phyloP scores from a whole-genome alignment of 768 basidiomycete genomes.

The Piloderma croceum region DNA sequence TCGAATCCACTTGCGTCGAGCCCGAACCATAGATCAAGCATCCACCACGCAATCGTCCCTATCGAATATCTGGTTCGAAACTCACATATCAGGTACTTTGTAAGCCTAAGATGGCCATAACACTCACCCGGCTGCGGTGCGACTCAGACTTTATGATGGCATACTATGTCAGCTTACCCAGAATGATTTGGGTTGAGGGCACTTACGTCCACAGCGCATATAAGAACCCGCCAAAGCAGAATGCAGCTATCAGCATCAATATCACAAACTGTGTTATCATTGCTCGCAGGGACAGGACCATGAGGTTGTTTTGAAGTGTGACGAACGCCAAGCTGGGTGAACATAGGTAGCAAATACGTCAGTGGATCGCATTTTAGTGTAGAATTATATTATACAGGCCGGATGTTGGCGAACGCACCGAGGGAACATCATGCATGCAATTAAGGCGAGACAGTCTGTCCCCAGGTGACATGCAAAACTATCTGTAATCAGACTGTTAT shows the following conservation, averaged over 20 bases:
- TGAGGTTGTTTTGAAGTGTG: conserved; percentile 72
- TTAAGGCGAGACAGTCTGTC: conserved; percentile 80
- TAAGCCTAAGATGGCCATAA: background rate
- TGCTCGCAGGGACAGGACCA: conserved; percentile 79
- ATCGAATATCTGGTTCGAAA: conserved; percentile 8
- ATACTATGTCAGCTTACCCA: conserved; percentile 3
- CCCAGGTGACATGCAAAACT: conserved; percentile 65
- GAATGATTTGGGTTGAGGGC: background rate
- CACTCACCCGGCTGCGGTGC: conserved; percentile 52
- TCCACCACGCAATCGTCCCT: conserved; percentile 86
- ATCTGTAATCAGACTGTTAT: conserved; percentile 34
- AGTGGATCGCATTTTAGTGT: conserved; percentile 7
- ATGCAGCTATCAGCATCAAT: conserved; percentile 81
- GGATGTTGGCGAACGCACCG: conserved; percentile 45
- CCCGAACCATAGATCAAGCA: conserved; percentile 93
- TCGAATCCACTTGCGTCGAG: conserved; percentile 89
- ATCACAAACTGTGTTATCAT: conserved; percentile 88
- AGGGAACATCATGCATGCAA: conserved; percentile 88
- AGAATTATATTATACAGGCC: too few species aligned
- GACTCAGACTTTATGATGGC: conserved; percentile 47
- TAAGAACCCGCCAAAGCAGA: conserved; percentile 88
- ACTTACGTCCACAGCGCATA: conserved; percentile 93
- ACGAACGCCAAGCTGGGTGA: conserved; percentile 77
- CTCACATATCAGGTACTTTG: conserved; percentile 17
- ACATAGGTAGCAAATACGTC: background rate